phyloP scores from a whole-genome alignment of 768 basidiomycete genomes.

The Rhodocollybia butyracea region DNA sequence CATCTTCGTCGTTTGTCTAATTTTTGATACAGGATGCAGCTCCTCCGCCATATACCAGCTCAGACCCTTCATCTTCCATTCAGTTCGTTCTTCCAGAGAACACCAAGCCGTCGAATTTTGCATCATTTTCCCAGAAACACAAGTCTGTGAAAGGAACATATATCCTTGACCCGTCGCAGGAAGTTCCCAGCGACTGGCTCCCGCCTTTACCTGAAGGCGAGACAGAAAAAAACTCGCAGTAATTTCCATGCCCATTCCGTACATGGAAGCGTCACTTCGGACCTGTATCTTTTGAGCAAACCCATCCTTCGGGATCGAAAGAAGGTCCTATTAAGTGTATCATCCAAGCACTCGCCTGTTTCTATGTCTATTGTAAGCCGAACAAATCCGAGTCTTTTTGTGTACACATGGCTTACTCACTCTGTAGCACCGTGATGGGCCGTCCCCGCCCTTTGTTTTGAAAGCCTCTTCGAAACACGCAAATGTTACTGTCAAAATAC shows the following conservation, averaged over 20 bases:
- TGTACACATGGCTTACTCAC: not conserved
- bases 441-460: slow-evolving; percentile 21
- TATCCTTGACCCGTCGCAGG: not conserved
- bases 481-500: slow-evolving; percentile 28
- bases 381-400: no score
- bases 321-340: no score
- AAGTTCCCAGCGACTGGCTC: not conserved
- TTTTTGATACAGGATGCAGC: no score
- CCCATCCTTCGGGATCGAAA: not conserved
- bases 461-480: slow-evolving; percentile 24
- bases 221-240: no score
- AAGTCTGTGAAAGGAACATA: no score
- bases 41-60: not conserved
- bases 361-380: not conserved
- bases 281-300: not conserved
- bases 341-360: not conserved
- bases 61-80: not conserved
- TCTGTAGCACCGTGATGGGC: slow-evolving; percentile 2
- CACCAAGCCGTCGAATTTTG: no score
- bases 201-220: not conserved
- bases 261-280: not conserved
- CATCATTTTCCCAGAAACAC: no score
- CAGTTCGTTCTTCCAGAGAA: not conserved
- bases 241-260: not conserved
- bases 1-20: no score